Conservation (phyloP, 192 early-diverging fungal species). For the Rhizophagus clarus region DNA sequence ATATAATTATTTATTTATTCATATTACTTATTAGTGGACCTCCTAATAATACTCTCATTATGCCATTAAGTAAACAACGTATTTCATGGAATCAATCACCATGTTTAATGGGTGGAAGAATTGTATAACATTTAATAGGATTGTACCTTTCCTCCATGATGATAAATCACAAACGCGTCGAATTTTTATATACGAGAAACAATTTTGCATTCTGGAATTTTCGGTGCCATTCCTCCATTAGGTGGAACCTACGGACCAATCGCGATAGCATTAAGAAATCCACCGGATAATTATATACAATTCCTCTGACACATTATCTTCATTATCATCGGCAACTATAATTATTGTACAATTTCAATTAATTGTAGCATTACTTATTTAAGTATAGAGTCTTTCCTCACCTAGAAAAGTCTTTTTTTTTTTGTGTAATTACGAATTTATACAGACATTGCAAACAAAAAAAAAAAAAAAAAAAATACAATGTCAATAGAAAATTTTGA, state of each 20-base stretch:
- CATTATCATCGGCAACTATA: background rate
- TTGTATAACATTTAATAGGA: background rate
- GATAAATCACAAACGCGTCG: constrained; percentile 4
- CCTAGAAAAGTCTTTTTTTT: too few relatives aligned
- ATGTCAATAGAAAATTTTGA: too few relatives aligned
- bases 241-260: constrained; percentile 3
- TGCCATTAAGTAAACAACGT: constrained; percentile 11
- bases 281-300: background rate
- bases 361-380: too few relatives aligned
- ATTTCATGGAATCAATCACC: constrained; percentile 30
- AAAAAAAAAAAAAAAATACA: too few relatives aligned
- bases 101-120: constrained; percentile 4
- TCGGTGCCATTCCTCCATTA: constrained; percentile 1
- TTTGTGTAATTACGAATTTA: too few relatives aligned
- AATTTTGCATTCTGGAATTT: constrained; percentile 10
- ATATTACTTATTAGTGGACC: background rate
- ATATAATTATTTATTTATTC: background rate
- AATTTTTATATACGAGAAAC: constrained; percentile 12
- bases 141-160: constrained; percentile 5
- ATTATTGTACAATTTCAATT: too few relatives aligned
- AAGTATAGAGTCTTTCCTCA: too few relatives aligned
- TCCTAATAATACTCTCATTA: constrained; percentile 1
- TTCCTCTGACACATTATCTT: too few relatives aligned
- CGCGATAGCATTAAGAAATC: background rate
- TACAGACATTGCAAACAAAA: too few relatives aligned